A percentile compares a stretch with the other conserved stretches of the same genome.
phyloP scores from a whole-genome alignment of 495 filamentous ascomycete genomes.

The Aspergillus cavernicola region DNA sequence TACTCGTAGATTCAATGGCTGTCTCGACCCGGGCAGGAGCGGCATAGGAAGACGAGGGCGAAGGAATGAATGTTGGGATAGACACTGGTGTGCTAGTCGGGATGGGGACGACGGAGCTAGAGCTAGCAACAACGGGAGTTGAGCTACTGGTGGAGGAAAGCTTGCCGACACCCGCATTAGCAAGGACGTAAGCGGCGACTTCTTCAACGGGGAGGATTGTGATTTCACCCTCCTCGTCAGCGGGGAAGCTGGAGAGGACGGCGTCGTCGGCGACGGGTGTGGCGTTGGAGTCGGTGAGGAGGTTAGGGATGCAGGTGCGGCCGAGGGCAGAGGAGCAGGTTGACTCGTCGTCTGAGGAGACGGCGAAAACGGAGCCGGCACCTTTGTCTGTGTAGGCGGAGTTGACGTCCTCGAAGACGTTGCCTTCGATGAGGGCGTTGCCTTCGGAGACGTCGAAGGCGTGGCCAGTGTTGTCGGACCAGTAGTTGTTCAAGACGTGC shows the following conservation, averaged over 20 bases:
- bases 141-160: conserved; percentile 13
- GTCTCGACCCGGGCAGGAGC: background rate
- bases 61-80: background rate
- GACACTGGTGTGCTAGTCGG: conserved; percentile 1
- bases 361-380: conserved; percentile 23
- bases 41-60: background rate
- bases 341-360: conserved; percentile 15
- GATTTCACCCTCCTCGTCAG: conserved; percentile 17
- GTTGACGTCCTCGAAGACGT: conserved; percentile 30
- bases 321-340: conserved; percentile 26
- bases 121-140: conserved; percentile 10
- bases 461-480: conserved; percentile 34
- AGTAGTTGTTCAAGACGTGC: conserved; percentile 40
- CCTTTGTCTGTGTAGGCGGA: conserved; percentile 21
- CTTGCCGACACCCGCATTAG: conserved; percentile 31
- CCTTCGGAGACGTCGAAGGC: conserved; percentile 26
- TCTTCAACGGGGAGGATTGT: conserved; percentile 18
- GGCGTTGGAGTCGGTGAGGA: conserved; percentile 20
- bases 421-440: conserved; percentile 28
- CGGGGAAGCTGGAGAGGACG: conserved; percentile 24
- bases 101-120: background rate
- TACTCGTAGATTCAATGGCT: background rate
- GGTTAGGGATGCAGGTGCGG: conserved; percentile 27
- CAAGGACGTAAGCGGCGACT: conserved; percentile 24
- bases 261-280: conserved; percentile 22